Percentiles rank a stretch among this genome's conserved stretches.
Conservation (phyloP, 257 asterid species). For the Fraxinus americana region DNA sequence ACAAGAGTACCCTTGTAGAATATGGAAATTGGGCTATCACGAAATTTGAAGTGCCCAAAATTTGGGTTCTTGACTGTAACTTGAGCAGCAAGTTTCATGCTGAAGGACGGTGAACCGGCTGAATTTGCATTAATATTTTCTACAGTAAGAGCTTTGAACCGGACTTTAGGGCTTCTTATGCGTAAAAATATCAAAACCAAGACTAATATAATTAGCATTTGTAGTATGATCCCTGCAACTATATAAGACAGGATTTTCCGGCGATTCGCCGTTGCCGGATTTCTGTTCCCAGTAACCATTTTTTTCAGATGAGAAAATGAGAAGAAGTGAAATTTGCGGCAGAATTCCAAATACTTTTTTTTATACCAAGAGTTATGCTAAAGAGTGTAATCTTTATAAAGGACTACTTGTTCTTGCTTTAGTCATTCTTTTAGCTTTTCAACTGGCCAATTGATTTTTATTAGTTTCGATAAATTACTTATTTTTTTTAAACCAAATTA, state of each 20-base stretch:
- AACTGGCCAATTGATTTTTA: neutral
- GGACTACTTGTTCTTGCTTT: neutral
- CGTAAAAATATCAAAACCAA: conserved; percentile 25
- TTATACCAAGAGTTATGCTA: no score
- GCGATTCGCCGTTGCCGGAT: neutral
- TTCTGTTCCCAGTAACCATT: conserved; percentile 18
- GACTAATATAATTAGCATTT: conserved; percentile 23
- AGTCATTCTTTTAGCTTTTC: neutral
- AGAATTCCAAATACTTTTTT: neutral
- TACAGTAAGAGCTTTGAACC: conserved; percentile 17
- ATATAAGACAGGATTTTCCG: conserved; percentile 18
- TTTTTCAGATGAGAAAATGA: neutral
- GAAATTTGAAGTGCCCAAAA: conserved; percentile 30
- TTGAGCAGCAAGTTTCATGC: conserved; percentile 18
- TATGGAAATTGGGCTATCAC: conserved; percentile 13
- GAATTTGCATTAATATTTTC: conserved; percentile 3
- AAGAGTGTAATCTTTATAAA: no score
- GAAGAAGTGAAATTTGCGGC: neutral
- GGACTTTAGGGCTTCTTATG: conserved; percentile 23
- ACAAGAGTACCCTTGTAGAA: conserved; percentile 24
- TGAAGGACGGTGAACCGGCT: conserved; percentile 20
- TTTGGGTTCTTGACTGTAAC: conserved; percentile 25
- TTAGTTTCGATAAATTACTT: no score
- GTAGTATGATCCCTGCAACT: conserved; percentile 17
- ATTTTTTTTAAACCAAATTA: no score